Evolutionary conservation across 441 rosid genomes (phyloP), one percentile per base, ranked within the genome.

Genomic region (Theobroma grandiflorum): DNA sequence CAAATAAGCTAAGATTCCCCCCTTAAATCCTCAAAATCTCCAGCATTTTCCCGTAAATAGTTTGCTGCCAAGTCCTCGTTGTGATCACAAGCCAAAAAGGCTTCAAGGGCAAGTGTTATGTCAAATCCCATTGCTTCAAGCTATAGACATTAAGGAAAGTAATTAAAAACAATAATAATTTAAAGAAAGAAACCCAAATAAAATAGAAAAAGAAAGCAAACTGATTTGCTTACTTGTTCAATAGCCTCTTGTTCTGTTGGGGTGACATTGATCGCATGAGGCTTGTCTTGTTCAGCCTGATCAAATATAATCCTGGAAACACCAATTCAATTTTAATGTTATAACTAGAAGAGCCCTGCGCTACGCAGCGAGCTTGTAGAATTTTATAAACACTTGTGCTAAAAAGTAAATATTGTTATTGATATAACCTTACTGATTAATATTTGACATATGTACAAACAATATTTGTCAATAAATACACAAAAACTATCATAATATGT

Each of bases 111-210:
- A 7, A 89, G 92, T 66, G 92, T 93, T 87, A 98, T 90, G 52
- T 95, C 99, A 40, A 97, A 97, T 79, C 99, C 99, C 99, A 95
- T 91, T 67, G 93, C 98, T 89, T 94, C 98, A 0, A 97, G 96
- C 99, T 97, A 45, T 47, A 58, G 35, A 37, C 14, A 26, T 26
- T 26, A 26, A 26, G 31, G 31, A 26, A 26, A 26, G 1, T 26
- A 26, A 26, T 26, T 26, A 0, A 26, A 26, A n/a, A n/a, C n/a
- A n/a, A n/a, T n/a, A n/a, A n/a, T n/a, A n/a, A n/a, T n/a, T n/a
- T n/a, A n/a, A 26, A 4, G 62, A n/a, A 37, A 4, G 16, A 26
- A 26, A 68, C 18, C 70, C 57, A 14, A 61, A 65, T 8, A 11
- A 77, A 68, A 57, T 0, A 33, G 16, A 73, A 7, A 74, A 26